Evolutionary conservation across 2,329 filamentous ascomycete species (phyloP), one percentile per base, ranked within the genome.

Genomic region (Acrodontium crateriforme): DNA sequence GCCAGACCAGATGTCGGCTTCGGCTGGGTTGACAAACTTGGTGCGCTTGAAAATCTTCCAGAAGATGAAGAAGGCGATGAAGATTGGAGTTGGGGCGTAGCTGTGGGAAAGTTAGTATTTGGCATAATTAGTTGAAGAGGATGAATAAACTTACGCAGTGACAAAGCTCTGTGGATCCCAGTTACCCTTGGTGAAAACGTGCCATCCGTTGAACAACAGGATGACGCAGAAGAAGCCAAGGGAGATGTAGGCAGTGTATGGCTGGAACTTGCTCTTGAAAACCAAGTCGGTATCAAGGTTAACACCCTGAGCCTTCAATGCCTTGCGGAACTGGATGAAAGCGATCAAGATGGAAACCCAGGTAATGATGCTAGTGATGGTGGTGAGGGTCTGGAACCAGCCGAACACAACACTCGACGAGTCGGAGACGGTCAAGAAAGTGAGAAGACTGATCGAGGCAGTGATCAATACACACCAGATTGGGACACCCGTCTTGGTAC

Each of bases 281-380:
- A 69, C 62, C 19, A 76, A 47, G 30, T 52, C 33, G n/a, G n/a
- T n/a, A 26, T 46, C 39, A 9, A 39, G 34, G 18, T 36, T 33
- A 9, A 47, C 38, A 17, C 43, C 43, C 29, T 53, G 50, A n/a
- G 58, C 47, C 24, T 62, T 64, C 82, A 83, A 92, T n/a, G 76
- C 81, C 15, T 16, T 27, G 17, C 85, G 81, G 68, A 94, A 94
- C 32, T 84, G 82, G 48, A 94, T 91, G 55, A 94, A 85, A 15
- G 78, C 71, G 9, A 91, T 58, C 51, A 82, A 89, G 51, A 93
- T 85, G 39, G 79, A 79, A 29, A 67, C 71, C 76, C 78, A 85
- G 10, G 78, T 83, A 59, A 85, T 81, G 46, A 82, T 67, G 26
- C 68, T 74, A 7, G 74, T 77, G 15, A 83, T 64, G 28, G 74